Evolutionary conservation across 345 rosid genomes (phyloP), one percentile per base, ranked within the genome.

Genomic region (Bruguiera gymnorhiza): DNA sequence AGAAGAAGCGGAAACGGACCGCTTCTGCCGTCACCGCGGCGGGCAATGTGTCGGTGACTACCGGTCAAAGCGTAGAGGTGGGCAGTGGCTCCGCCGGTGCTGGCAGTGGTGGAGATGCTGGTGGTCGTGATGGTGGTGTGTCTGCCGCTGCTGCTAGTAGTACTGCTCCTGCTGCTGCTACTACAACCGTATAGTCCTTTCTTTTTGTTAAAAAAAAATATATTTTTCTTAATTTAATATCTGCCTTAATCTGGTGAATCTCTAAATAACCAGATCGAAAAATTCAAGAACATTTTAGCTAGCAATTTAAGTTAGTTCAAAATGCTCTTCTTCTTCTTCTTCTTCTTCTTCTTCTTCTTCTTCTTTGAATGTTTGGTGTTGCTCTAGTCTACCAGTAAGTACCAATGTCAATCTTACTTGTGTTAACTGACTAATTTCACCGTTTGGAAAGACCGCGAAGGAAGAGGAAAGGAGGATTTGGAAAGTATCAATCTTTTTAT

Each of bases 1-100:
- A 77, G 74, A 77, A 77, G 81, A 77, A 77, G 58, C 62, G 81
- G 43, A 77, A 77, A 73, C 51, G 77, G 52, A 15, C 73, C 5
- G 21, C 62, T 7, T 26, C 60, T 1, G 34, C 13, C 20, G 48
- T 30, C 55, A 9, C 36, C 16, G 48, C 29, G 1, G 46, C 23
- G 7, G 30, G 19, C 48, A 59, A 16, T 37, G 69, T 10, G 43
- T 55, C 69, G 32, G 48, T 60, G 37, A 29, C 46, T 19, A 26
- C 11, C 20, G n/a, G 5, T 60, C 66, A 63, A 48, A 27, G 60
- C 13, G 55, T 46, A 30, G 69, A n/a, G 56, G 60, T 34, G 3
- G 65, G 27, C 11, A 66, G 39, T 21, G 62, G 50, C 9, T 19
- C 18, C 23, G 20, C 57, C 6, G 24, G 29, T 3, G 34, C 65